Conservation (phyloP, 2,329 filamentous ascomycete species). For the Microcera coccophila region DNA sequence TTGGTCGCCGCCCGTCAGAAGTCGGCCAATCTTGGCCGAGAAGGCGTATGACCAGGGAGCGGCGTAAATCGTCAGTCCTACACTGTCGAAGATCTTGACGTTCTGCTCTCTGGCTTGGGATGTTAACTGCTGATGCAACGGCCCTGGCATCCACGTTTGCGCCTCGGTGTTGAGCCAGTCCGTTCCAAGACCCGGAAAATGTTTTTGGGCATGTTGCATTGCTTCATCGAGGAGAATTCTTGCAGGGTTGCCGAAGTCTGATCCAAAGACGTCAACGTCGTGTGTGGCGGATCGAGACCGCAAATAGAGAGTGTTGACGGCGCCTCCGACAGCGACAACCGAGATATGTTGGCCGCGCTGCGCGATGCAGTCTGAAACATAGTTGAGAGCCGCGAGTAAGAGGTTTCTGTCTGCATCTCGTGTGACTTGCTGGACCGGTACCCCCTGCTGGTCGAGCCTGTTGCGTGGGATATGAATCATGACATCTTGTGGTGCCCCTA, state of each 20-base stretch:
- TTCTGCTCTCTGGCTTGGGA: not conserved
- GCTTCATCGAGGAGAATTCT: not conserved
- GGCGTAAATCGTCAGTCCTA: constrained; percentile 1
- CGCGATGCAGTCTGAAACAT: not conserved
- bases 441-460: no score
- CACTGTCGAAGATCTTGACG: not conserved
- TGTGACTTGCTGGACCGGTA: no score
- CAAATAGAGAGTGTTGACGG: constrained; percentile 2
- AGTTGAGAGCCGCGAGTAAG: not conserved
- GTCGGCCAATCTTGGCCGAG: no score
- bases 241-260: not conserved
- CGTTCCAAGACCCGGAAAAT: not conserved
- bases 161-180: constrained; percentile 2
- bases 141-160: constrained; percentile 1
- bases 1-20: no score
- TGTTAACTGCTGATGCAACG: constrained; percentile 1
- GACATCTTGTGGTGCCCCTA: no score
- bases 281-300: not conserved
- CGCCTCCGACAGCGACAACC: not conserved
- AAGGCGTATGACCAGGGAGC: constrained; percentile 3
- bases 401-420: no score
- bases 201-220: not conserved
- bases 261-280: not conserved
- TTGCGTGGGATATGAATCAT: no score
- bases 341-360: not conserved